phyloP scores from a whole-genome alignment of 805 yeast genomes.

The Candida easanensis region DNA sequence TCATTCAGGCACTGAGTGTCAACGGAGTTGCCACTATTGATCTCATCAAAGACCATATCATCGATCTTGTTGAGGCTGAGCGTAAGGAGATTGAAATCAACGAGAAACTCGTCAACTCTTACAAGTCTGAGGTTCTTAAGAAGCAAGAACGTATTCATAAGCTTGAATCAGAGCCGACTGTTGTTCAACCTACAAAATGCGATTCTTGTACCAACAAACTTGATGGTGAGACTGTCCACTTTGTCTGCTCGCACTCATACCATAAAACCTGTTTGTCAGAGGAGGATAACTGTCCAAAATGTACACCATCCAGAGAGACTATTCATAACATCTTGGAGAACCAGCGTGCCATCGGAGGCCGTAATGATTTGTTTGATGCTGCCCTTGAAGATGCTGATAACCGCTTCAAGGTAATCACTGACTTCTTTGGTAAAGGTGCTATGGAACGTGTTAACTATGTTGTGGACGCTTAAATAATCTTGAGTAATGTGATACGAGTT shows the following conservation, averaged over 20 bases:
- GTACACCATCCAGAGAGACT: constrained; percentile 69
- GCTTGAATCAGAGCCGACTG: constrained; percentile 34
- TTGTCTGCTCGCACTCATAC: constrained; percentile 81
- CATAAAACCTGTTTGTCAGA: constrained; percentile 77
- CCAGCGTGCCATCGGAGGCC: constrained; percentile 59
- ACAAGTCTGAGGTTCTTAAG: constrained; percentile 61
- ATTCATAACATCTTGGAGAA: constrained; percentile 53
- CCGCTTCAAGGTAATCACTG: constrained; percentile 72
- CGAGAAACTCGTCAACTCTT: constrained; percentile 60
- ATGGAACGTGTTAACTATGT: constrained; percentile 34
- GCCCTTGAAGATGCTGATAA: constrained; percentile 52
- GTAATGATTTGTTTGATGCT: constrained; percentile 59
- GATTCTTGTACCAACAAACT: constrained; percentile 37
- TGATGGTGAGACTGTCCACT: constrained; percentile 79
- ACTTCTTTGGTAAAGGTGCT: constrained; percentile 86
- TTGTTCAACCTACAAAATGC: constrained; percentile 36
- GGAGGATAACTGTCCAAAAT: constrained; percentile 66
- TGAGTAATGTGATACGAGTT: too few species aligned
- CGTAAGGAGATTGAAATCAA: constrained; percentile 68
- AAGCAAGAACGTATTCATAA: constrained; percentile 52
- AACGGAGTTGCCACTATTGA: constrained; percentile 70
- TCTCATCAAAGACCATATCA: constrained; percentile 62
- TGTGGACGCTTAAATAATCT: background rate
- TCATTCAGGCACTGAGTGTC: constrained; percentile 64
- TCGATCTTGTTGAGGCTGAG: constrained; percentile 57